A percentile compares a stretch with the other conserved stretches of the same genome.
These are phyloP conservation scores for Tricholoma bakamatsutake DNA, from an alignment of 768 basidiomycete species.

Conservation along the genomic window DNA sequence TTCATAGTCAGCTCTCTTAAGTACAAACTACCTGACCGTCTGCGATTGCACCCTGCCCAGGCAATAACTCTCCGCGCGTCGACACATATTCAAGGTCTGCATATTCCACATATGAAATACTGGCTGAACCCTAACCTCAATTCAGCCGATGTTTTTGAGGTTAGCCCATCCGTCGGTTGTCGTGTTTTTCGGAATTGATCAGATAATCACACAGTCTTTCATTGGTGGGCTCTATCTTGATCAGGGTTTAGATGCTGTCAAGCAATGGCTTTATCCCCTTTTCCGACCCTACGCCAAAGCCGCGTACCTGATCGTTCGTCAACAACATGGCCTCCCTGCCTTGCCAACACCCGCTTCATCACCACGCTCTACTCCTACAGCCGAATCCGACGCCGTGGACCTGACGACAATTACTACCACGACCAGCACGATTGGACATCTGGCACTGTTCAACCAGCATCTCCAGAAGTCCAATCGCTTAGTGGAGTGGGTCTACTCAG, in stretches of 20 bases:
- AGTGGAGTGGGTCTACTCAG: constrained; percentile 70
- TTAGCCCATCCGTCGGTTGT: constrained; percentile 22
- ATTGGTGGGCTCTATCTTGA: constrained; percentile 75
- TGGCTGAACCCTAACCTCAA: constrained; percentile 3
- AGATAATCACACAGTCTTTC: constrained; percentile 49
- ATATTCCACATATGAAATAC: constrained; percentile 3
- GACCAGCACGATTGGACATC: constrained; percentile 44
- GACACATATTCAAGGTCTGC: constrained; percentile 62
- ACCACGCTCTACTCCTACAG: constrained; percentile 14
- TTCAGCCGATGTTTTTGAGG: constrained; percentile 77
- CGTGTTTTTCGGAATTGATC: neutral
- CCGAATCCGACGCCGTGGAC: constrained; percentile 13
- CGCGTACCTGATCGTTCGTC: constrained; percentile 60
- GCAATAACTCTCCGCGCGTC: constrained; percentile 67
- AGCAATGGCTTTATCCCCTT: constrained; percentile 55
- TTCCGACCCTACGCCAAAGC: constrained; percentile 56
- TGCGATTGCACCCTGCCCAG: constrained; percentile 68
- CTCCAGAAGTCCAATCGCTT: constrained; percentile 50
- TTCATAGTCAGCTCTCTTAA: constrained; percentile 43
- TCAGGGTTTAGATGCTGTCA: constrained; percentile 52
- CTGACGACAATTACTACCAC: constrained; percentile 15
- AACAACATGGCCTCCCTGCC: constrained; percentile 59
- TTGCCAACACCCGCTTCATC: constrained; percentile 20
- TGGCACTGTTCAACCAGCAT: constrained; percentile 77
- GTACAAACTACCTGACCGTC: constrained; percentile 56